Percentiles rank a stretch among this genome's conserved stretches.
Evolutionary conservation across 441 rosid genomes (phyloP).

Genomic region (Dalechampia spathulata): DNA sequence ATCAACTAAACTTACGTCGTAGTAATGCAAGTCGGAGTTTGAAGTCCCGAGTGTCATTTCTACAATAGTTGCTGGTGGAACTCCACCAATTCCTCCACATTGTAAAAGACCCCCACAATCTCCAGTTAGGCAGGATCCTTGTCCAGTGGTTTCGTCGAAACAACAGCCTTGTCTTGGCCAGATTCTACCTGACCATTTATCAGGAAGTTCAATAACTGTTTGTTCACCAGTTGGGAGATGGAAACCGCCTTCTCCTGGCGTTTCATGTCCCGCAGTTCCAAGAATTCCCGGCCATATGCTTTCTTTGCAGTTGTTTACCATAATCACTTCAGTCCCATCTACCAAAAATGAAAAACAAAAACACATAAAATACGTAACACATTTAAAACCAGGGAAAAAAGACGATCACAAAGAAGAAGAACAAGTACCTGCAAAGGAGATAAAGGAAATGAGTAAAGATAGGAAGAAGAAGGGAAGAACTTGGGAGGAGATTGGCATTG

Average conservation of each 20-base stretch:
- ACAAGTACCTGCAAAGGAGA: constrained; percentile 18
- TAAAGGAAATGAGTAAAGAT: constrained; percentile 2
- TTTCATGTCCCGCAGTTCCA: constrained; percentile 38
- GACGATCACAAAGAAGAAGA: background rate
- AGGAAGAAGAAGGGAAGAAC: constrained; percentile 11
- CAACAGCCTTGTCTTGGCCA: constrained; percentile 66
- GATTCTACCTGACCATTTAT: constrained; percentile 58
- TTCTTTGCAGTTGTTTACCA: constrained; percentile 52
- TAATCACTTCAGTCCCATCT: constrained; percentile 40
- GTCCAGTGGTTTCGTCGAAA: constrained; percentile 29
- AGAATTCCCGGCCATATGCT: constrained; percentile 61
- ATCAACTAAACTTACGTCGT: constrained; percentile 59
- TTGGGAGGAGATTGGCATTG: constrained; percentile 21
- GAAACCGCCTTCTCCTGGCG: constrained; percentile 45
- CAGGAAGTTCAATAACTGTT: constrained; percentile 30
- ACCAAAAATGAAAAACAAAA: constrained; percentile 3
- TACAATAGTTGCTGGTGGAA: constrained; percentile 49
- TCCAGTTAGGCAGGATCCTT: constrained; percentile 50
- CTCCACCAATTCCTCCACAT: constrained; percentile 49
- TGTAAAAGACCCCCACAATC: constrained; percentile 41
- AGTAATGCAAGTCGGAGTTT: constrained; percentile 43
- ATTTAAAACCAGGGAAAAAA: background rate
- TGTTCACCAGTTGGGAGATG: constrained; percentile 38
- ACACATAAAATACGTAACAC: background rate
- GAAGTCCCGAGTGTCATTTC: constrained; percentile 61